Evolutionary conservation across 1,139 yeast species (phyloP).

Genomic region (Nematodospora anomalae): DNA sequence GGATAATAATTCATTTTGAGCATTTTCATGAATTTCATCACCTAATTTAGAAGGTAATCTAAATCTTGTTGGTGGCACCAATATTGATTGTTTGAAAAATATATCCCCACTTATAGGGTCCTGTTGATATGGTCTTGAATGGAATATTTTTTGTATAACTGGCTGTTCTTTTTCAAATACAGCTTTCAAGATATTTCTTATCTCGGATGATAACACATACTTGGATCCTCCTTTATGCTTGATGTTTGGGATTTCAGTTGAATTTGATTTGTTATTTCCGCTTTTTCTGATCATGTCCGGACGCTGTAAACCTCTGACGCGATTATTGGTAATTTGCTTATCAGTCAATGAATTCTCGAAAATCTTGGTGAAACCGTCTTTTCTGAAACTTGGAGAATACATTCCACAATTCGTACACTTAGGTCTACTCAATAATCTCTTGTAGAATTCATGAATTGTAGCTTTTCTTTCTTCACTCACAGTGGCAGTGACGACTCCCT

Average conservation of each 20-base stretch:
- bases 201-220: slow-evolving; percentile 84
- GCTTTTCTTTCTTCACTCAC: slow-evolving; percentile 84
- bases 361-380: slow-evolving; percentile 90
- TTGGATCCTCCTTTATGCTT: slow-evolving; percentile 72
- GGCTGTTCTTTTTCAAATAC: slow-evolving; percentile 73
- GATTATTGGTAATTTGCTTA: slow-evolving; percentile 76
- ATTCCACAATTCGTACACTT: slow-evolving; percentile 95
- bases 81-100: slow-evolving; percentile 83
- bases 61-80: slow-evolving; percentile 96
- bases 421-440: slow-evolving; percentile 68
- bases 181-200: slow-evolving; percentile 70
- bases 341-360: slow-evolving; percentile 85
- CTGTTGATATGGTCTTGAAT: slow-evolving; percentile 65
- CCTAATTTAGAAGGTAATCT: slow-evolving; percentile 96
- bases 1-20: slow-evolving; percentile 85
- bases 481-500: slow-evolving; percentile 78
- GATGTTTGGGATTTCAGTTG: slow-evolving; percentile 38
- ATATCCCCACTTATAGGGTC: slow-evolving; percentile 70
- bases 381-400: slow-evolving; percentile 91
- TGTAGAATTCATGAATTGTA: slow-evolving; percentile 74
- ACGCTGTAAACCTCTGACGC: slow-evolving; percentile 75
- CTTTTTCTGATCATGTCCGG: slow-evolving; percentile 60
- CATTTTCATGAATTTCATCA: slow-evolving; percentile 91
- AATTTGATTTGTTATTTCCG: slow-evolving; percentile 13
- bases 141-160: slow-evolving; percentile 65